phyloP scores from a whole-genome alignment of 2,329 filamentous ascomycete species.

The Aspergillus intermedius region DNA sequence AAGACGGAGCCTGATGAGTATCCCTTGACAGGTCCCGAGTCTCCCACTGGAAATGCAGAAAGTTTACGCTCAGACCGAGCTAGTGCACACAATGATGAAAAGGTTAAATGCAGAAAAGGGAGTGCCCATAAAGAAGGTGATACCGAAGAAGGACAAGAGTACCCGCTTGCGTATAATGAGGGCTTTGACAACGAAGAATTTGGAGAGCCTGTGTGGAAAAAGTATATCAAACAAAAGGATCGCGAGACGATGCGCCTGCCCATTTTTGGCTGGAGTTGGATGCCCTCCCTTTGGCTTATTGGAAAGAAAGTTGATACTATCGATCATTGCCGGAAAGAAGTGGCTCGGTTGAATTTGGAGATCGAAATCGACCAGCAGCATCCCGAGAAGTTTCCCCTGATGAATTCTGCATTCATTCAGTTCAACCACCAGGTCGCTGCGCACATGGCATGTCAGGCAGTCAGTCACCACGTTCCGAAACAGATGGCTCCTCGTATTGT shows the following conservation, averaged over 20 bases:
- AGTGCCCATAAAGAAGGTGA: constrained; percentile 21
- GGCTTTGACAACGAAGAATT: constrained; percentile 58
- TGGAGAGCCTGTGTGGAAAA: constrained; percentile 67
- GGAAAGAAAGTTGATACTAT: constrained; percentile 94
- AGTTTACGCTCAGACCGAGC: constrained; percentile 3
- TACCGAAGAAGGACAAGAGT: constrained; percentile 37
- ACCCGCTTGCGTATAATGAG: constrained; percentile 58
- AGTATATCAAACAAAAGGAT: constrained; percentile 72
- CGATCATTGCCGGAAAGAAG: constrained; percentile 77
- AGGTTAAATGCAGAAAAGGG: constrained; percentile 5
- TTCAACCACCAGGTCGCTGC: constrained; percentile 97
- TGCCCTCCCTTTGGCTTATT: constrained; percentile 69
- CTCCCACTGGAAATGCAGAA: constrained; percentile 10
- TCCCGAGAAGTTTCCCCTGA: constrained; percentile 77
- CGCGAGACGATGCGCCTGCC: constrained; percentile 79
- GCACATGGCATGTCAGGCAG: constrained; percentile 93
- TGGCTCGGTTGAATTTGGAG: constrained; percentile 82
- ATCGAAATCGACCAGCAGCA: constrained; percentile 86
- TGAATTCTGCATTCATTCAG: constrained; percentile 97
- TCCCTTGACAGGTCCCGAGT: constrained; percentile 30
- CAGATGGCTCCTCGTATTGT: constrained; percentile 88
- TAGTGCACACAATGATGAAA: constrained; percentile 1
- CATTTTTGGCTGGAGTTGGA: constrained; percentile 56
- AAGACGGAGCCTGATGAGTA: constrained; percentile 27
- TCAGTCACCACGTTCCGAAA: constrained; percentile 83